A percentile compares a stretch with the other conserved stretches of the same genome.
These are phyloP conservation scores for Rugonectria rugulosa DNA, from an alignment of 2,329 filamentous ascomycete species.

Conservation along the genomic window DNA sequence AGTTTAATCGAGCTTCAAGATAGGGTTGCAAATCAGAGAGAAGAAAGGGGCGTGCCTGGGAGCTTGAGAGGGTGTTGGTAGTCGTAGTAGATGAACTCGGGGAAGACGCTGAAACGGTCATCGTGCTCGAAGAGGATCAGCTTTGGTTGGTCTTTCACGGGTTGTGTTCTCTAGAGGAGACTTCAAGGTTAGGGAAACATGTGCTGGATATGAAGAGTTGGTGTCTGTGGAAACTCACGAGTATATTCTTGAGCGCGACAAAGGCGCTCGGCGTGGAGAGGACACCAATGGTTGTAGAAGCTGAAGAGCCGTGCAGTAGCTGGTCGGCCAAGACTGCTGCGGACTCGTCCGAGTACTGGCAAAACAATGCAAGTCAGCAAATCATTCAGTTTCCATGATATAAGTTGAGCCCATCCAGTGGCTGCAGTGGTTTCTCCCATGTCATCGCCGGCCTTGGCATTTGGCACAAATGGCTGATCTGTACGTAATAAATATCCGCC, in stretches of 20 bases:
- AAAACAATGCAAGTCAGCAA: not conserved
- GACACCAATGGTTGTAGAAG: constrained; percentile 68
- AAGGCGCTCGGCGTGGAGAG: constrained; percentile 81
- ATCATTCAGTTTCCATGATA: too few species aligned
- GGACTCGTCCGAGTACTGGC: constrained; percentile 75
- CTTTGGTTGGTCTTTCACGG: constrained; percentile 53
- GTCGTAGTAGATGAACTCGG: constrained; percentile 79
- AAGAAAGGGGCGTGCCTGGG: constrained; percentile 52
- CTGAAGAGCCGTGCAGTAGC: constrained; percentile 67
- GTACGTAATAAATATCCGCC: constrained; percentile 34
- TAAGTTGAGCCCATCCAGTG: too few species aligned
- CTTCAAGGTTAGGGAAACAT: too few species aligned
- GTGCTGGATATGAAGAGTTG: too few species aligned
- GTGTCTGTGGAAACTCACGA: too few species aligned
- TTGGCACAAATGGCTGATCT: constrained; percentile 20
- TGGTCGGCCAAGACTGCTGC: constrained; percentile 69
- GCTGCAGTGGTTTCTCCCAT: not conserved
- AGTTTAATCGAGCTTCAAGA: not conserved
- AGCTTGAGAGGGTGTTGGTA: constrained; percentile 73
- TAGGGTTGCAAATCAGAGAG: not conserved
- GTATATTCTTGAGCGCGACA: constrained; percentile 75
- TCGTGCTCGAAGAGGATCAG: constrained; percentile 78
- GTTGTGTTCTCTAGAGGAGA: constrained; percentile 28
- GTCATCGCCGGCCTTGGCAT: not conserved
- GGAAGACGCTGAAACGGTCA: constrained; percentile 74